phyloP scores from a whole-genome alignment of 345 rosid species.

The Theobroma cacao region DNA sequence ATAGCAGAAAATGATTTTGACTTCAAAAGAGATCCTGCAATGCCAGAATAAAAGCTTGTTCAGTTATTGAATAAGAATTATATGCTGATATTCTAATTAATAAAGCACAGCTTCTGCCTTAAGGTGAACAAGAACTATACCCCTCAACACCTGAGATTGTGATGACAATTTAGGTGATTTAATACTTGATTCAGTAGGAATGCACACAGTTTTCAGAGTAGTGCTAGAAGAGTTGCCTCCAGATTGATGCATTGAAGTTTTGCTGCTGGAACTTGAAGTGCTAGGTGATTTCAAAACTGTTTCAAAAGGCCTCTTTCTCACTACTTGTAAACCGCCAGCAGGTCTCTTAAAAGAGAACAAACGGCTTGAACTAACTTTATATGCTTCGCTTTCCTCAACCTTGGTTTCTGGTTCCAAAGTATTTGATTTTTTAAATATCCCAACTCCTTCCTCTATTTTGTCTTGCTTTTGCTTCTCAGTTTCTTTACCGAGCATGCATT shows the following conservation, averaged over 20 bases:
- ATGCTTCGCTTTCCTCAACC: conserved; percentile 13
- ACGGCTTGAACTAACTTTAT: conserved; percentile 6
- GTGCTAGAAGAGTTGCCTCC: not conserved
- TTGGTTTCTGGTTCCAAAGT: not conserved
- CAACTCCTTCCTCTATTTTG: conserved; percentile 8
- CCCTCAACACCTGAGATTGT: conserved; percentile 7
- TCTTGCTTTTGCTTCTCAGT: conserved; percentile 20
- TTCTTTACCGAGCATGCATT: conserved; percentile 34
- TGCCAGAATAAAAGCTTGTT: not conserved
- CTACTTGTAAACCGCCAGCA: not conserved
- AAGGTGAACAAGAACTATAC: conserved; percentile 13
- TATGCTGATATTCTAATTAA: not conserved
- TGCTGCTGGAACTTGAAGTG: not conserved
- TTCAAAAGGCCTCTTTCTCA: conserved; percentile 13
- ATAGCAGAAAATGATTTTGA: conserved; percentile 37
- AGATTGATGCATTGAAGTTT: not conserved
- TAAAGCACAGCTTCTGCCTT: not conserved
- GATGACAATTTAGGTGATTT: conserved; percentile 10
- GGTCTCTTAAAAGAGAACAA: conserved; percentile 12
- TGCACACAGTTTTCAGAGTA: not conserved
- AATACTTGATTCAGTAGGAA: not conserved
- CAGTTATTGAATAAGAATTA: not conserved
- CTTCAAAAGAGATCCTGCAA: conserved; percentile 39
- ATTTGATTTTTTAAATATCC: not conserved
- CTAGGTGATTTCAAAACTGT: not conserved